These are phyloP conservation scores for Neospermospora avenae DNA, from an alignment of 2,329 filamentous ascomycete genomes.

Conservation along the genomic window DNA sequence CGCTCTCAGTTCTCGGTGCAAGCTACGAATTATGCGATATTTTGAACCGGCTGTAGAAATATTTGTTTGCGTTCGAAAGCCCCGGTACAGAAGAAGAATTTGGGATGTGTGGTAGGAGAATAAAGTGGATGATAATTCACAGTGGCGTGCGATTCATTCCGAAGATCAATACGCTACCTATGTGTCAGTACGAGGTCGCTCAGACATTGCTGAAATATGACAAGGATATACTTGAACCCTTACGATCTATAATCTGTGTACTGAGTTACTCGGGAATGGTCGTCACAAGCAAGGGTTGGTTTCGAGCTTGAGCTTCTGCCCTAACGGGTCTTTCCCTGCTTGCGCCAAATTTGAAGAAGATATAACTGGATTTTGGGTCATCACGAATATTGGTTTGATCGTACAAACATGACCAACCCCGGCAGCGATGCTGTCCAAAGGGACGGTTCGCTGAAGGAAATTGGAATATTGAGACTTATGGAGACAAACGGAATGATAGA, in stretches of 20 bases:
- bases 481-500: not conserved
- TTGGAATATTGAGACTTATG: not conserved
- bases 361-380: not conserved
- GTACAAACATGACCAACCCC: too few species aligned
- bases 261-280: too few species aligned
- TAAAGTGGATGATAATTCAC: not conserved
- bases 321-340: not conserved
- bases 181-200: not conserved
- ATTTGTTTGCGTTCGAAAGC: not conserved
- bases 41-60: not conserved
- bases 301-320: not conserved
- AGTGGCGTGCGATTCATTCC: not conserved
- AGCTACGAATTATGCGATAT: not conserved
- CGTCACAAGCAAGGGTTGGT: too few species aligned
- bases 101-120: not conserved
- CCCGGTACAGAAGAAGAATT: not conserved
- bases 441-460: not conserved
- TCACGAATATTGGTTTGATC: not conserved
- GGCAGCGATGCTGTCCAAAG: not conserved
- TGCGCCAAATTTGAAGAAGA: not conserved
- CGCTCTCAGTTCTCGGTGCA: not conserved
- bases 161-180: not conserved
- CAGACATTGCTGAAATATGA: not conserved
- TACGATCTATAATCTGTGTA: not conserved
- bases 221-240: not conserved